phyloP scores from a whole-genome alignment of 2,329 filamentous ascomycete species.

The Verticillium klebahnii region DNA sequence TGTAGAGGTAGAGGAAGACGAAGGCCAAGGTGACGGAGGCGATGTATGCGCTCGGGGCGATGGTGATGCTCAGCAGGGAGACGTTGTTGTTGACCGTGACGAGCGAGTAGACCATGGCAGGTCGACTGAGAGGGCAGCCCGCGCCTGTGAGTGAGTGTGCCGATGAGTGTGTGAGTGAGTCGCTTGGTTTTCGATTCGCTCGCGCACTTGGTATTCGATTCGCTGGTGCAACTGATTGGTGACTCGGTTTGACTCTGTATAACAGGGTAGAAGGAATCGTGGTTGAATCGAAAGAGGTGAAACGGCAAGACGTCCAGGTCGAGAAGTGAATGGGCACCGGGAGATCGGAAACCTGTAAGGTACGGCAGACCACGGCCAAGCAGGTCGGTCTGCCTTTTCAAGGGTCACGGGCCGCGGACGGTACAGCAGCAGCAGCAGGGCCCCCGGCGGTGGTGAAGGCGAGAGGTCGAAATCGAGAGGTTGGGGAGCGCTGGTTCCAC shows the following conservation, averaged over 20 bases:
- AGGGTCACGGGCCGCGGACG: neutral
- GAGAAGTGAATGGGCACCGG: neutral
- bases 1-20: conserved; percentile 46
- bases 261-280: neutral
- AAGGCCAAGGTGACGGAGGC: conserved; percentile 44
- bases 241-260: neutral
- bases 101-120: conserved; percentile 43
- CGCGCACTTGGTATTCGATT: too few relatives aligned
- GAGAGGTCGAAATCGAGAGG: conserved; percentile 25
- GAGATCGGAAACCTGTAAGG: neutral
- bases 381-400: neutral
- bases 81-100: conserved; percentile 59
- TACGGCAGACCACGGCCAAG: neutral
- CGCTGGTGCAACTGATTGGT: too few relatives aligned
- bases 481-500: conserved; percentile 19
- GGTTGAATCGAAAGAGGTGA: neutral
- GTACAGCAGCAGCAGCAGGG: neutral
- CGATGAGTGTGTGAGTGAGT: neutral
- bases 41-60: conserved; percentile 55
- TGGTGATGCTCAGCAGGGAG: conserved; percentile 53
- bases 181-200: too few relatives aligned
- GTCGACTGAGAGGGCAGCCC: neutral
- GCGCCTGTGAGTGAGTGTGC: neutral
- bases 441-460: too few relatives aligned
- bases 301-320: neutral